A percentile compares a stretch with the other conserved stretches of the same genome.
Conservation (phyloP, 495 filamentous ascomycete genomes). For the Penicillium tannophilum region DNA sequence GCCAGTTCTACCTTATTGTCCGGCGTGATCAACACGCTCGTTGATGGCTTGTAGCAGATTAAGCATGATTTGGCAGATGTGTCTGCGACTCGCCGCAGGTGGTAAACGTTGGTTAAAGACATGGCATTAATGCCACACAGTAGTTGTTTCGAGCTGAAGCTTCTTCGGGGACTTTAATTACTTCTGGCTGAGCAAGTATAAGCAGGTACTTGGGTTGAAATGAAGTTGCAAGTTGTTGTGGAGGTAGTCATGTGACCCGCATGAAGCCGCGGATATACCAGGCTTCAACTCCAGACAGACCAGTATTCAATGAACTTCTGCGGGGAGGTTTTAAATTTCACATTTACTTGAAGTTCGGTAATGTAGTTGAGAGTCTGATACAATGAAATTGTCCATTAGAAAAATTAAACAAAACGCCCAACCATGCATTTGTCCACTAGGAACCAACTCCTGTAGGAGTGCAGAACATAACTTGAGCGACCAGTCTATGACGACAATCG, state of each 20-base stretch:
- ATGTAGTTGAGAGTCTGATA: background rate
- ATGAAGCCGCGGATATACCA: constrained; percentile 1
- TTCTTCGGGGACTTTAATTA: background rate
- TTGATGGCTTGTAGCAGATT: constrained; percentile 87
- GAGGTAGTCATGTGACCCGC: constrained; percentile 13
- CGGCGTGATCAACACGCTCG: constrained; percentile 83
- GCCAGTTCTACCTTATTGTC: constrained; percentile 74
- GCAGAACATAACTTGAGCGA: constrained; percentile 17
- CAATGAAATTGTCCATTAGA: background rate
- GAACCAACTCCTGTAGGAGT: constrained; percentile 17
- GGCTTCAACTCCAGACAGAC: background rate
- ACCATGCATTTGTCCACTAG: constrained; percentile 34
- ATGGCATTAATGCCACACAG: constrained; percentile 27
- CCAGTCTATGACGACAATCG: constrained; percentile 1
- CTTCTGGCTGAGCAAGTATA: background rate
- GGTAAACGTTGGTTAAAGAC: constrained; percentile 78
- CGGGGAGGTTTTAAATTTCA: background rate
- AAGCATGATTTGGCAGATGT: constrained; percentile 78
- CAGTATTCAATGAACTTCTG: background rate
- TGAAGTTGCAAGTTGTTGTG: constrained; percentile 8
- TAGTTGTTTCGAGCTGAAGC: background rate
- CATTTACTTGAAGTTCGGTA: background rate
- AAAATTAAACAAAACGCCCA: constrained; percentile 23
- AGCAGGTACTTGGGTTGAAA: background rate
- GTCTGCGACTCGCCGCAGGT: constrained; percentile 87